Percentiles rank a stretch among this genome's conserved stretches.
Evolutionary conservation across 768 basidiomycete species (phyloP).

Genomic region (Hypholoma fasciculare): DNA sequence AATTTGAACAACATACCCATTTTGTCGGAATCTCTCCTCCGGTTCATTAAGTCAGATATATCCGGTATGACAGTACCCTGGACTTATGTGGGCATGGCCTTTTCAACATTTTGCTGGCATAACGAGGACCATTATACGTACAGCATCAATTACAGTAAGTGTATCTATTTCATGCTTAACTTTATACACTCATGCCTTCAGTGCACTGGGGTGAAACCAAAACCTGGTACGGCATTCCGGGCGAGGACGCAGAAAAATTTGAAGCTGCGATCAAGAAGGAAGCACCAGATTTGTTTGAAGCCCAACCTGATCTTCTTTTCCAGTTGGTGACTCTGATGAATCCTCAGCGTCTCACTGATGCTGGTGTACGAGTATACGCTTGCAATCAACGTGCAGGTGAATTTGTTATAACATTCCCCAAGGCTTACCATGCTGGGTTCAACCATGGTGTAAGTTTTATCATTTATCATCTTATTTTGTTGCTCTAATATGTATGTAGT

Average conservation of each 20-base stretch:
- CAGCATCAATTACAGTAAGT: conserved; percentile 89
- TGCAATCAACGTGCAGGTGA: conserved; percentile 98
- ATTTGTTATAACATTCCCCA: conserved; percentile 97
- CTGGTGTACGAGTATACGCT: conserved; percentile 89
- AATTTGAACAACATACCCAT: conserved; percentile 98
- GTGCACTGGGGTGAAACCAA: conserved; percentile 99
- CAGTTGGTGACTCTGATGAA: conserved; percentile 98
- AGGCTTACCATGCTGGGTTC: conserved; percentile 97
- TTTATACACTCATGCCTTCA: conserved; percentile 28
- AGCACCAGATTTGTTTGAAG: conserved; percentile 97
- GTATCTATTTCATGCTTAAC: conserved; percentile 12
- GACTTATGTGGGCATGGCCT: conserved; percentile 99
- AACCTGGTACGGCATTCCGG: conserved; percentile 99
- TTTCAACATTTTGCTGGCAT: conserved; percentile 99
- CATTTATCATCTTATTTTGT: conserved; percentile 4
- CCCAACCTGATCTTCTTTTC: conserved; percentile 95
- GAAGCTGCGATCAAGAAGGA: conserved; percentile 94
- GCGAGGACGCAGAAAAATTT: conserved; percentile 93
- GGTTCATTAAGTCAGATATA: conserved; percentile 98
- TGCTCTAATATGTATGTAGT: conserved; percentile 43
- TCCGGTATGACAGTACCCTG: conserved; percentile 99
- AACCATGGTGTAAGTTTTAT: conserved; percentile 85
- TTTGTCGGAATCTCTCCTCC: conserved; percentile 85
- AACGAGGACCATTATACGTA: conserved; percentile 99
- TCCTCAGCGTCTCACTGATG: conserved; percentile 80